These are phyloP conservation scores for Lasiosphaeris hirsuta DNA, from an alignment of 495 filamentous ascomycete species.

Conservation along the genomic window DNA sequence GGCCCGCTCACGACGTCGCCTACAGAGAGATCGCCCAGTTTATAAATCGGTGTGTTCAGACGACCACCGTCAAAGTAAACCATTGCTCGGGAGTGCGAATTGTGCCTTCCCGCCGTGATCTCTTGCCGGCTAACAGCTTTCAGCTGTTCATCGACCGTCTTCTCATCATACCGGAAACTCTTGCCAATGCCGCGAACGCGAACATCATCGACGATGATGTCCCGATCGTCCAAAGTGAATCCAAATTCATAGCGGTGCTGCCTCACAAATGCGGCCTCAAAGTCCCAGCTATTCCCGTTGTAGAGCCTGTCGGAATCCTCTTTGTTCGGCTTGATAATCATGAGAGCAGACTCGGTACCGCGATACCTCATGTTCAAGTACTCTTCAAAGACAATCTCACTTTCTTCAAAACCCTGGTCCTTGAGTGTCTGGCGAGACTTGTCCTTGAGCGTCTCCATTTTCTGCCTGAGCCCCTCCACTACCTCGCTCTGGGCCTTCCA, in stretches of 20 bases:
- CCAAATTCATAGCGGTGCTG: slow-evolving; percentile 94
- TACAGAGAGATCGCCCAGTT: slow-evolving; percentile 70
- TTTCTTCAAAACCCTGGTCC: slow-evolving; percentile 72
- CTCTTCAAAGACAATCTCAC: slow-evolving; percentile 75
- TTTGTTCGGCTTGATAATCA: slow-evolving; percentile 66
- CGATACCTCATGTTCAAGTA: slow-evolving; percentile 89
- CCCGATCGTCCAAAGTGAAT: slow-evolving; percentile 82
- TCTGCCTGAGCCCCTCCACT: slow-evolving; percentile 48
- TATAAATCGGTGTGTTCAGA: slow-evolving; percentile 79
- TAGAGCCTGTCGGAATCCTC: slow-evolving; percentile 46
- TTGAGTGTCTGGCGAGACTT: slow-evolving; percentile 62
- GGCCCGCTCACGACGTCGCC: slow-evolving; percentile 80
- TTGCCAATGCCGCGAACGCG: slow-evolving; percentile 85
- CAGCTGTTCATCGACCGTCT: slow-evolving; percentile 76
- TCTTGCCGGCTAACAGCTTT: slow-evolving; percentile 55
- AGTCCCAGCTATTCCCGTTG: slow-evolving; percentile 67
- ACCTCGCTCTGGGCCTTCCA: slow-evolving; percentile 59
- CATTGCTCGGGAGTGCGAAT: slow-evolving; percentile 52
- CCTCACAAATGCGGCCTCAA: slow-evolving; percentile 75
- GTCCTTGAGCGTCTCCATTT: slow-evolving; percentile 62
- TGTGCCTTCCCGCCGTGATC: slow-evolving; percentile 50
- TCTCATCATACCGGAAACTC: slow-evolving; percentile 74
- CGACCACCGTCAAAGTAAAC: slow-evolving; percentile 75
- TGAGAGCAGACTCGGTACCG: slow-evolving; percentile 82
- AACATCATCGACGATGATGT: slow-evolving; percentile 92